Evolutionary conservation across 2,329 filamentous ascomycete genomes (phyloP).

Genomic region (Sporothrix mexicana): DNA sequence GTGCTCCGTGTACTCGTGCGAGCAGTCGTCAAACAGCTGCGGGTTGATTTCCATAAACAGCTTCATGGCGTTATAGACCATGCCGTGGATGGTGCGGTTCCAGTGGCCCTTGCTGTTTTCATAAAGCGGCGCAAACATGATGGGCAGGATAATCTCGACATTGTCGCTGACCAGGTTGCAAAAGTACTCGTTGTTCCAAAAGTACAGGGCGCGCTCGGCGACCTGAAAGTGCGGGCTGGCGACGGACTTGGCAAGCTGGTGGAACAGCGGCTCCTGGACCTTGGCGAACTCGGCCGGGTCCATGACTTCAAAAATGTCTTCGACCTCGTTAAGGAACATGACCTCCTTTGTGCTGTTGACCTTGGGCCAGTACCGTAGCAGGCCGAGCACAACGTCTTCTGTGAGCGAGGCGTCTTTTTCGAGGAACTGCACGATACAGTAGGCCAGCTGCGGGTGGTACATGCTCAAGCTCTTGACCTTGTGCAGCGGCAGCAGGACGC

Average conservation of each 20-base stretch:
- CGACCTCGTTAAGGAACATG: slow-evolving; percentile 99
- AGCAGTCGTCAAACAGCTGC: slow-evolving; percentile 97
- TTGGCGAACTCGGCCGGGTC: slow-evolving; percentile 98
- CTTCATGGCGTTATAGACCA: slow-evolving; percentile 99
- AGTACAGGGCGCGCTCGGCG: slow-evolving; percentile 94
- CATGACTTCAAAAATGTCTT: slow-evolving; percentile 99
- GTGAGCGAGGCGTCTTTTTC: slow-evolving; percentile 97
- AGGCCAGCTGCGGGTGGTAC: slow-evolving; percentile 98
- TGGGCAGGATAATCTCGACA: slow-evolving; percentile 95
- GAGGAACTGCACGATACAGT: slow-evolving; percentile 98
- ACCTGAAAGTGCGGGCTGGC: slow-evolving; percentile 99
- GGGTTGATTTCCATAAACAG: slow-evolving; percentile 99
- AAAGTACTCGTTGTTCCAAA: slow-evolving; percentile 99
- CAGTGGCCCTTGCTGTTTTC: slow-evolving; percentile 99
- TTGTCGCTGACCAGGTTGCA: slow-evolving; percentile 99
- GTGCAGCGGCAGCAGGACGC: slow-evolving; percentile 90
- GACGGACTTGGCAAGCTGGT: slow-evolving; percentile 96
- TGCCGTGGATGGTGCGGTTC: slow-evolving; percentile 98
- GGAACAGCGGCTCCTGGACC: slow-evolving; percentile 96
- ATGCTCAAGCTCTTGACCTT: slow-evolving; percentile 99
- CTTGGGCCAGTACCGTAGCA: slow-evolving; percentile 98
- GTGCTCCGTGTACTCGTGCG: slow-evolving; percentile 95
- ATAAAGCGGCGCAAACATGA: slow-evolving; percentile 98
- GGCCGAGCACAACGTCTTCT: slow-evolving; percentile 94
- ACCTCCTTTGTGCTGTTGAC: slow-evolving; percentile 99